Base-by-base conservation (phyloP, 2,329 filamentous ascomycete species). In the Colletotrichum gigasporum region DNA sequence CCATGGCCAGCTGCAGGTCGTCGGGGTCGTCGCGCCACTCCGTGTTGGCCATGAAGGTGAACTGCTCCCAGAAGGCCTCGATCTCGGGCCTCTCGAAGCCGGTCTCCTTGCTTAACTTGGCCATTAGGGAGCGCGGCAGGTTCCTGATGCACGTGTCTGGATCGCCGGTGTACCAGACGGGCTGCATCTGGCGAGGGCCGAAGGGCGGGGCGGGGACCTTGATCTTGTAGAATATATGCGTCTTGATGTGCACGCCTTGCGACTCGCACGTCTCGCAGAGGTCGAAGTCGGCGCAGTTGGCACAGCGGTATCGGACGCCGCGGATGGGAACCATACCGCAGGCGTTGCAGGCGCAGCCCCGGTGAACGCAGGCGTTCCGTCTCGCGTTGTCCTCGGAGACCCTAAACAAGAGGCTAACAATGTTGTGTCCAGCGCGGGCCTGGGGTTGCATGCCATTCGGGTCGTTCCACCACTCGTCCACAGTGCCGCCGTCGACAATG, bases 201-300 rank as follows among this genome's bases (percentile, higher is more conserved):
- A 97, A 89, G 28, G 93, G 91, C 0, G 94, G 93, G 1, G 94
- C 91, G 1, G 96, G 96, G 10, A 98, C 90, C 58, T 90, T 90
- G 73, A 99, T 92, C 77, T 98, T 98, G 84, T 96, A 97, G 78
- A 99, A 98, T 45, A 98, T 87, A 77, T 99, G 96, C 2, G 94
- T 97, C 76, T 95, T 96, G 72, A 87, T 89, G 74, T 97, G 95
- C 2, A 90, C 79, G 20, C 87, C 87, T 70, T 90, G 87, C 5
- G 92, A 87, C 79, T 99, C 95, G 79, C 96, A 99, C 7, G 90
- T 90, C 74, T 97, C 94, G 80, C 96, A 99, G 2, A 99, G 87
- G 74, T 99, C 96, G 74, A 94, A 98, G 77, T 99, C 95, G 68
- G 92, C 89, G 75, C 96, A 99, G 79, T 99, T 98, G 70, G 94